A percentile compares a stretch with the other conserved stretches of the same genome.
phyloP scores from a whole-genome alignment of 768 basidiomycete genomes.

The Russula virescens region DNA sequence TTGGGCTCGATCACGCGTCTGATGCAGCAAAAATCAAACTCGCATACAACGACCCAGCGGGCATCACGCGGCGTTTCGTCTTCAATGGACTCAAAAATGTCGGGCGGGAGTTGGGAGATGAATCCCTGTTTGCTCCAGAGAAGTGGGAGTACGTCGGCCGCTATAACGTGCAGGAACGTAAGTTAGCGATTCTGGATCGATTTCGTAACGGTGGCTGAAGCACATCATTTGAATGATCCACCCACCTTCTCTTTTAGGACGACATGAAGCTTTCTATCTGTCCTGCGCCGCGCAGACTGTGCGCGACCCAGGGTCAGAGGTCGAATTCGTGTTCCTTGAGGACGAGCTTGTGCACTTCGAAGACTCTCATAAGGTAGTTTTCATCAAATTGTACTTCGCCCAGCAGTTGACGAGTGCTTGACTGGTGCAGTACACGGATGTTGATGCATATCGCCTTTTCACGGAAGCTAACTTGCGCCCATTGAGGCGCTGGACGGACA shows the following conservation, averaged over 20 bases:
- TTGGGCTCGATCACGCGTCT: constrained; percentile 89
- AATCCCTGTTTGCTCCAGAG: constrained; percentile 51
- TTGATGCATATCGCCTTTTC: constrained; percentile 67
- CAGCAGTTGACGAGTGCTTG: neutral
- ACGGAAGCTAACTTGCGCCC: constrained; percentile 70
- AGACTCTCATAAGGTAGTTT: constrained; percentile 73
- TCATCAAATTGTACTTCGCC: neutral
- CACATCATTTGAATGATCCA: neutral
- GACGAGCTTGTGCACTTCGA: constrained; percentile 84
- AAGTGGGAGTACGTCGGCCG: constrained; percentile 71
- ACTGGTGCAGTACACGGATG: constrained; percentile 63
- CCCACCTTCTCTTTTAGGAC: constrained; percentile 40
- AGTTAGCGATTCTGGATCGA: constrained; percentile 23
- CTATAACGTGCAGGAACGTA: constrained; percentile 52
- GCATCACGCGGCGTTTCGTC: constrained; percentile 69
- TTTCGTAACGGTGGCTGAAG: neutral
- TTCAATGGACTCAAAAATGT: constrained; percentile 79
- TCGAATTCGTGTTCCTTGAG: constrained; percentile 49
- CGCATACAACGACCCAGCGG: constrained; percentile 82
- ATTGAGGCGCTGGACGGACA: constrained; percentile 81
- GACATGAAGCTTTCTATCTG: constrained; percentile 80
- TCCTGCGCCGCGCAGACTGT: constrained; percentile 59
- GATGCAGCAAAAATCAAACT: constrained; percentile 62
- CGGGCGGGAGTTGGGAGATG: constrained; percentile 61
- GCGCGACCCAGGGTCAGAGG: constrained; percentile 40